Evolutionary conservation across 2,329 filamentous ascomycete species (phyloP).

Genomic region (Graphiopsis chlorocephala): DNA sequence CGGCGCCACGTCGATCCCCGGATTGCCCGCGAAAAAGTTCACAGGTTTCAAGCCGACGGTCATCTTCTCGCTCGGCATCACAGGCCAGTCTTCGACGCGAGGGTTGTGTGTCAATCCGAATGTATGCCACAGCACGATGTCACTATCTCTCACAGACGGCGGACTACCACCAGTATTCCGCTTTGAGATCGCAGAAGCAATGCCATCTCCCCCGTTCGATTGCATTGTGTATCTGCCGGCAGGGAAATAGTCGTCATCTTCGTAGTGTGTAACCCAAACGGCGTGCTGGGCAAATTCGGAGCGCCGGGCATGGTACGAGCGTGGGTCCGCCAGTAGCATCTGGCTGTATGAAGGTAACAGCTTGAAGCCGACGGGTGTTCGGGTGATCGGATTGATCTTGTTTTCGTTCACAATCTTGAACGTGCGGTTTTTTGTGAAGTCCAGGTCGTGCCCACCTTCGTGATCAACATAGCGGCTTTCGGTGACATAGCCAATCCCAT

Average conservation of each 20-base stretch:
- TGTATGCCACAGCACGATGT: constrained; percentile 51
- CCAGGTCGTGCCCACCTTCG: constrained; percentile 27
- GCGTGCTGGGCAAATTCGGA: constrained; percentile 51
- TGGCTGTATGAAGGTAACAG: constrained; percentile 48
- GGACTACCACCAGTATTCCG: constrained; percentile 45
- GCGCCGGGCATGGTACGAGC: constrained; percentile 45
- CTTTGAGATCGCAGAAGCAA: constrained; percentile 32
- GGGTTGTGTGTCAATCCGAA: constrained; percentile 54
- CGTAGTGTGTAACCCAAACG: constrained; percentile 55
- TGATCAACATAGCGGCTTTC: constrained; percentile 34
- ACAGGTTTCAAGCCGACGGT: constrained; percentile 48
- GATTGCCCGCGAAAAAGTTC: constrained; percentile 55
- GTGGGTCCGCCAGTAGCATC: constrained; percentile 47
- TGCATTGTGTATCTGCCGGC: constrained; percentile 50
- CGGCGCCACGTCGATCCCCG: constrained; percentile 51
- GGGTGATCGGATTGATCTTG: constrained; percentile 45
- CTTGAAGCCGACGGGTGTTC: constrained; percentile 50
- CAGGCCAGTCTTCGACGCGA: constrained; percentile 51
- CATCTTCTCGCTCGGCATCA: constrained; percentile 50
- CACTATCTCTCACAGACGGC: constrained; percentile 43
- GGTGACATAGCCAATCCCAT: constrained; percentile 61
- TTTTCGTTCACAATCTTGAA: constrained; percentile 54
- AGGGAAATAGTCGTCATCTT: constrained; percentile 52
- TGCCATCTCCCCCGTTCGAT: constrained; percentile 43
- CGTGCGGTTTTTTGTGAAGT: constrained; percentile 52